Percentiles rank a stretch among this genome's conserved stretches.
Conservation (phyloP, 2,329 filamentous ascomycete species). For the Whalleya microplaca region DNA sequence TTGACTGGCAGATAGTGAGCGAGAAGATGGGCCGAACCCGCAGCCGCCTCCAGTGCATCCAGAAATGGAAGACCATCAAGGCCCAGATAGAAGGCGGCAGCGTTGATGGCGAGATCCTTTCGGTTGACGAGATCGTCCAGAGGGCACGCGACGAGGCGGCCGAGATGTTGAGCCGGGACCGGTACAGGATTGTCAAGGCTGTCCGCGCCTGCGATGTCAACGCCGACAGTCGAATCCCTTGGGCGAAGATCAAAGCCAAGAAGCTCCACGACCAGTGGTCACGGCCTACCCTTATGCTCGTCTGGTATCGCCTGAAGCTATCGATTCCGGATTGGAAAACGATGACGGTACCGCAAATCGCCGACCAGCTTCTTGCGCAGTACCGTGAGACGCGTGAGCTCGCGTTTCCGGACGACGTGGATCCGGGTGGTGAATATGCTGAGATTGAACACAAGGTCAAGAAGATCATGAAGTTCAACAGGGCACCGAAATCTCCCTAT, state of each 20-base stretch:
- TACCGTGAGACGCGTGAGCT: conserved; percentile 30
- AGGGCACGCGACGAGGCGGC: conserved; percentile 33
- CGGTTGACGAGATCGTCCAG: conserved; percentile 31
- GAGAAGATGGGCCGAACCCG: conserved; percentile 63
- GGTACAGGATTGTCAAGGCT: conserved; percentile 31
- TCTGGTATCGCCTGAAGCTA: conserved; percentile 35
- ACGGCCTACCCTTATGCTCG: conserved; percentile 33
- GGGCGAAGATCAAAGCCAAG: conserved; percentile 30
- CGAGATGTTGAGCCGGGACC: conserved; percentile 31
- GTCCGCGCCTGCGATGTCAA: conserved; percentile 27
- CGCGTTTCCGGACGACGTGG: conserved; percentile 26
- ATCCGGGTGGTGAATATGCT: conserved; percentile 28
- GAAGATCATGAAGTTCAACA: conserved; percentile 22
- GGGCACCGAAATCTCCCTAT: conserved; percentile 20
- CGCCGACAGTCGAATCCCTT: conserved; percentile 36
- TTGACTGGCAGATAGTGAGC: conserved; percentile 70
- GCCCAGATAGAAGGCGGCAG: conserved; percentile 24
- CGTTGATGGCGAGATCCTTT: conserved; percentile 28
- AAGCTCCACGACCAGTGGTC: conserved; percentile 23
- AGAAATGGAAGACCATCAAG: conserved; percentile 64
- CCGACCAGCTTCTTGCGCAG: conserved; percentile 22
- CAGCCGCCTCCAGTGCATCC: conserved; percentile 68
- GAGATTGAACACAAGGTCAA: conserved; percentile 32
- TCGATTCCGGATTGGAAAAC: conserved; percentile 28
- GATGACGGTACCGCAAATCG: conserved; percentile 29